Evolutionary conservation across 108 stramenopile species (phyloP).

Genomic region (Nitzschia sp.): DNA sequence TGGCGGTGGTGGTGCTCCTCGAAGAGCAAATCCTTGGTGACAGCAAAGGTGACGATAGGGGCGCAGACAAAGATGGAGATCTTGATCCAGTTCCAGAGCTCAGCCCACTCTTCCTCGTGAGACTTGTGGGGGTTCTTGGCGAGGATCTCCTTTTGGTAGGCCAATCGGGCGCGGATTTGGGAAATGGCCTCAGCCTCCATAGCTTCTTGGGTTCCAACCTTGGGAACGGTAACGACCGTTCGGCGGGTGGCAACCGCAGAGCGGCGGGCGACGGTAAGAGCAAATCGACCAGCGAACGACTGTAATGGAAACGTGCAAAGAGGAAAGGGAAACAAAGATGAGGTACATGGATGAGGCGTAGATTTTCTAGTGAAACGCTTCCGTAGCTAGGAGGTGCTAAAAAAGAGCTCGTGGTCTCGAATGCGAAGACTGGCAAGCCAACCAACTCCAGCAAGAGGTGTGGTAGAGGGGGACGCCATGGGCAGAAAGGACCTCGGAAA

Average conservation of each 20-base stretch:
- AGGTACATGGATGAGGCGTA: too few species aligned
- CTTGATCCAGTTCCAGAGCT: slow-evolving; percentile 87
- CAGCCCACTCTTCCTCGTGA: slow-evolving; percentile 63
- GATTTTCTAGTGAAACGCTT: too few species aligned
- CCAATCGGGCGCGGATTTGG: slow-evolving; percentile 76
- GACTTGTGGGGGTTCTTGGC: slow-evolving; percentile 52
- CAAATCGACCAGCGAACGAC: slow-evolving; percentile 34
- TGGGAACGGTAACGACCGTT: slow-evolving; percentile 66
- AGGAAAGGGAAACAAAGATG: background rate
- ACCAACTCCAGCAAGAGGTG: too few species aligned
- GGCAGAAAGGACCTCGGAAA: too few species aligned
- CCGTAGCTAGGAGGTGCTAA: too few species aligned
- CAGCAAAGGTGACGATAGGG: slow-evolving; percentile 57
- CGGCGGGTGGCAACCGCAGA: slow-evolving; percentile 45
- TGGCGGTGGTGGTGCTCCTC: slow-evolving; percentile 65
- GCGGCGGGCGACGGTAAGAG: slow-evolving; percentile 31
- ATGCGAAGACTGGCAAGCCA: too few species aligned
- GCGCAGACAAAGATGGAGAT: slow-evolving; percentile 69
- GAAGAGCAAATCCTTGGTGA: slow-evolving; percentile 64
- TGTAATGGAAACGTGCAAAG: background rate
- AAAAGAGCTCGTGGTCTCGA: too few species aligned
- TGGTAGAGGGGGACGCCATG: too few species aligned
- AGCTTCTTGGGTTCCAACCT: slow-evolving; percentile 58
- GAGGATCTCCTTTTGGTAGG: slow-evolving; percentile 73
- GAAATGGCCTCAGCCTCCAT: slow-evolving; percentile 77